phyloP scores from a whole-genome alignment of 306 rosid species.

The Prunus mongolica region DNA sequence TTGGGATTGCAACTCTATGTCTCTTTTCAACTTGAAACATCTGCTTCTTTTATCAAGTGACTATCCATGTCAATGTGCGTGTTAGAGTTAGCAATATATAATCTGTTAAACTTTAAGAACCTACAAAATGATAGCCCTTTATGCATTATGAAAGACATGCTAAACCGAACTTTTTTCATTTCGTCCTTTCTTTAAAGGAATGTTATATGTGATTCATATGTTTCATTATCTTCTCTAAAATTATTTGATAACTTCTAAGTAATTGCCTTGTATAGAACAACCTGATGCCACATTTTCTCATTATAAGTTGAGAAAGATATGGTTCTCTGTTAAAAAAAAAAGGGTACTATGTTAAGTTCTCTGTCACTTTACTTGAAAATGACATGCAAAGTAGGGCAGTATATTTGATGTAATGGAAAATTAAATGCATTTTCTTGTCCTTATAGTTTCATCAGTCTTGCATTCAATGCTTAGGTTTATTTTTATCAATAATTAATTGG shows the following conservation, averaged over 20 bases:
- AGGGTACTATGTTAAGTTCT: not conserved
- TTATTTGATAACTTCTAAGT: not conserved
- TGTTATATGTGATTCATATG: not conserved
- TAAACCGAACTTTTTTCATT: not conserved
- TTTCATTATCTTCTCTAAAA: not conserved
- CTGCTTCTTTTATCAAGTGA: not conserved
- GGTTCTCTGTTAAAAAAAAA: not conserved
- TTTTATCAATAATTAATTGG: not conserved
- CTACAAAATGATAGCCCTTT: not conserved
- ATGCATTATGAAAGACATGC: not conserved
- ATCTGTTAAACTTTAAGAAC: not conserved
- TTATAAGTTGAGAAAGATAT: not conserved
- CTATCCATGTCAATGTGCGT: not conserved
- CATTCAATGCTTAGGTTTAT: not conserved
- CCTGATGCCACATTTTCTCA: not conserved
- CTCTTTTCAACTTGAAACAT: slow-evolving; percentile 4
- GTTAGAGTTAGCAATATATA: not conserved
- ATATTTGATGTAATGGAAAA: not conserved
- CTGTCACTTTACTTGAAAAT: not conserved
- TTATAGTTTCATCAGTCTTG: not conserved
- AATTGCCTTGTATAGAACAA: not conserved
- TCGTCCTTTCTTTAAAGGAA: not conserved
- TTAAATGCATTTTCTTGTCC: not conserved
- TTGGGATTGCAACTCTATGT: slow-evolving; percentile 22
- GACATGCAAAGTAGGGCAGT: not conserved